Evolutionary conservation across 2,329 filamentous ascomycete genomes (phyloP).

Genomic region (Penicillium verrucosum): DNA sequence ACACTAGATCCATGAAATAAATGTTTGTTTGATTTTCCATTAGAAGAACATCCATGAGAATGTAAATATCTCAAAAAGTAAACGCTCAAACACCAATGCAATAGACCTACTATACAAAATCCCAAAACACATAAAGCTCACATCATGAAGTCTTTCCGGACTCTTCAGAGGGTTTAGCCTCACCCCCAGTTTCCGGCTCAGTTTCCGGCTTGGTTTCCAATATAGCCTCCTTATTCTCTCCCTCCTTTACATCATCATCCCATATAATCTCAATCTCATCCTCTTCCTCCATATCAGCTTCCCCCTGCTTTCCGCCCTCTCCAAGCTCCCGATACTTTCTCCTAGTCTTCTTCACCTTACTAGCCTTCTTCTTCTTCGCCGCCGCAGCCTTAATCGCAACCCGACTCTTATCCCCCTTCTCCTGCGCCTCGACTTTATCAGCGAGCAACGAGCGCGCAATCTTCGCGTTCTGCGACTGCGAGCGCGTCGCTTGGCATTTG

Average conservation of each 20-base stretch:
- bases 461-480: constrained; percentile 79
- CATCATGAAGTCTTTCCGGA: neutral
- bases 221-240: neutral
- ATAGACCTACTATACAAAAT: neutral
- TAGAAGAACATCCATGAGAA: neutral
- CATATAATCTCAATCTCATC: constrained; percentile 7
- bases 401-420: constrained; percentile 73
- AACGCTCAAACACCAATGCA: neutral
- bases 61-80: neutral
- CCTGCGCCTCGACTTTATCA: constrained; percentile 69
- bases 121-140: neutral
- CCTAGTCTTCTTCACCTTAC: constrained; percentile 43
- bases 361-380: constrained; percentile 62
- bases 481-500: constrained; percentile 90
- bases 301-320: constrained; percentile 24
- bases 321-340: constrained; percentile 44
- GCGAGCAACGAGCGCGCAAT: constrained; percentile 76
- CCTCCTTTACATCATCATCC: constrained; percentile 13
- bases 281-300: constrained; percentile 13
- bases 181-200: neutral
- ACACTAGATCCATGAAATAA: constrained; percentile 11
- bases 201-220: neutral
- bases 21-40: constrained; percentile 6
- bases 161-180: neutral
- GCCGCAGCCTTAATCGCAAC: constrained; percentile 75